Conservation (phyloP, 495 filamentous ascomycete genomes). For the Penicillium cosmopolitanum region DNA sequence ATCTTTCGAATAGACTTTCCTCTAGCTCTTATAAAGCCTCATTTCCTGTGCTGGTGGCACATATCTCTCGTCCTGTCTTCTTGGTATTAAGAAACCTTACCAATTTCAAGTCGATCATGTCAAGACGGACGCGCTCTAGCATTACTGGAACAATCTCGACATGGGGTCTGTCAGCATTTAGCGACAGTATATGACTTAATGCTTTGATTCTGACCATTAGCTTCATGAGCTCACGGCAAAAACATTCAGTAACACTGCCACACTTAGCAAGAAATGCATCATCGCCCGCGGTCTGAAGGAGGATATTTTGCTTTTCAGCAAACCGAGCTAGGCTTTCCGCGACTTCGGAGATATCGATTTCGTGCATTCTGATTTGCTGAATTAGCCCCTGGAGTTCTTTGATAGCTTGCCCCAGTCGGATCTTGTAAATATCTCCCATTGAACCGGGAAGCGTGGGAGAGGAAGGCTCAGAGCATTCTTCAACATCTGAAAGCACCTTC, state of each 20-base stretch:
- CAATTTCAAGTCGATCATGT: not conserved
- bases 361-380: not conserved
- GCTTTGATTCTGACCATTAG: not conserved
- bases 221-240: not conserved
- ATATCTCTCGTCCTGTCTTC: not conserved
- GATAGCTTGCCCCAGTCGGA: not conserved
- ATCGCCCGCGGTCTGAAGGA: not conserved
- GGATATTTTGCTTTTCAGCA: not conserved
- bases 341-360: not conserved
- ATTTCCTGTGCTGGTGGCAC: not conserved
- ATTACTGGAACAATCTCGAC: not conserved
- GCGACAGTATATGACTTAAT: not conserved
- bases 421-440: not conserved
- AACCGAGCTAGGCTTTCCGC: not conserved
- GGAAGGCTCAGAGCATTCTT: not conserved
- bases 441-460: not conserved
- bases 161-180: not conserved
- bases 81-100: not conserved
- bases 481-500: too few species aligned
- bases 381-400: not conserved
- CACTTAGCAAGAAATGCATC: not conserved
- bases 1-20: not conserved
- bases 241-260: not conserved
- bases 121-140: not conserved
- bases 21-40: not conserved